Conservation (phyloP, 1,284 basidiomycete species). For the Bjerkandera adusta region DNA sequence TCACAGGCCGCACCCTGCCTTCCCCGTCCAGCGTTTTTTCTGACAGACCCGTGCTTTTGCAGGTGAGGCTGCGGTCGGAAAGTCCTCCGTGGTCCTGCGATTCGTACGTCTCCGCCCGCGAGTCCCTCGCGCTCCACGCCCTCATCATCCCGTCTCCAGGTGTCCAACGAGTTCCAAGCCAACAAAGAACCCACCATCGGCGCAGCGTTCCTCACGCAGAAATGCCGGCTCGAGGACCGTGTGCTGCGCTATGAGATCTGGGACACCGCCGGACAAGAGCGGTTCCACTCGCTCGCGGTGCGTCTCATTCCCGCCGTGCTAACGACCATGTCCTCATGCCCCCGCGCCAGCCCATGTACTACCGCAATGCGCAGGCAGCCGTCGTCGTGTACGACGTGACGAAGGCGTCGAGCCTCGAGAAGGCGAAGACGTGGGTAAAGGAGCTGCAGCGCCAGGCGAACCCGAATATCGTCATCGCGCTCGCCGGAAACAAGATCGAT, state of each 20-base stretch:
- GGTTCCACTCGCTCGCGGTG: constrained; percentile 90
- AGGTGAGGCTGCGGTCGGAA: constrained; percentile 99
- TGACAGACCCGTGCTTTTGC: background rate
- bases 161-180: constrained; percentile 92
- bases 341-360: constrained; percentile 87
- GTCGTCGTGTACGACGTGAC: constrained; percentile 99
- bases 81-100: constrained; percentile 97
- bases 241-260: constrained; percentile 95
- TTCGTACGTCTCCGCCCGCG: constrained; percentile 65
- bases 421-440: constrained; percentile 99
- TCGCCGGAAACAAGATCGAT: constrained; percentile 96
- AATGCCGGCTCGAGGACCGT: constrained; percentile 88
- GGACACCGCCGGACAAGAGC: constrained; percentile 95
- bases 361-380: constrained; percentile 97
- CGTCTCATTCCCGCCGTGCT: constrained; percentile 27
- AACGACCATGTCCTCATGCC: constrained; percentile 3
- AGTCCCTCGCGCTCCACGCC: constrained; percentile 4
- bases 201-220: constrained; percentile 90
- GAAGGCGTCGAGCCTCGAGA: constrained; percentile 92
- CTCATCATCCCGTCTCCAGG: constrained; percentile 40
- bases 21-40: constrained; percentile 1
- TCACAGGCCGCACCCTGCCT: background rate
- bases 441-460: constrained; percentile 99
- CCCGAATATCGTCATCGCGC: constrained; percentile 97
- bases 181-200: constrained; percentile 99